Base-by-base conservation (phyloP, 345 rosid genomes). In the Gossypium herbaceum region DNA sequence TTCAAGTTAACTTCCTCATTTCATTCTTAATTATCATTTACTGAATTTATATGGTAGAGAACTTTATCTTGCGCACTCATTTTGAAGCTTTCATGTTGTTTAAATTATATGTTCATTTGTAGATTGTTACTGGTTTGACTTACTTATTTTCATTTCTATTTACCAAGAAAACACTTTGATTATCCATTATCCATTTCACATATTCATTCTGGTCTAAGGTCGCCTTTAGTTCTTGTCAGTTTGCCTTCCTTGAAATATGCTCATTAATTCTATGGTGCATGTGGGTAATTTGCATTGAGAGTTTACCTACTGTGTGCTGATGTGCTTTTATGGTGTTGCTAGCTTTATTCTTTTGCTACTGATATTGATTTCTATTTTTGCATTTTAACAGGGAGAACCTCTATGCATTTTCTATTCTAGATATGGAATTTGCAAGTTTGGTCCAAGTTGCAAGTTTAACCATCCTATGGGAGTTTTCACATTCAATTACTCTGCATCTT, bases 341-440 rank as follows among this genome's bases (percentile, higher is more conserved):
- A 29, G 25, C 56, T 75, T 58, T 20, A 44, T 50, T 52, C 2
- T 45, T 68, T 72, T 45, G 25, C 41, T 45, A 1, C 39, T 12
- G 19, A 12, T 22, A 65, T 48, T 82, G 78, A 77, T 45, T 65
- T 52, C 57, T 77, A 34, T 51, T 55, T 59, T 69, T 48, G 17
- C 57, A 19, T 78, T 76, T 72, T 39, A 64, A 80, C 89, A 93
- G 98, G 99, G 97, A 75, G 99, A 93, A 77, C 94, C 97, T 10
- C 52, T 90, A 75, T 96, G 99, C 85, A 88, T 88, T 83, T 96
- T 96, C 83, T 96, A 93, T 80, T 88, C 91, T 63, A 97, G 96
- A 44, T 93, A 96, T 73, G 98, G 99, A 63, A 92, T 92, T 73
- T 96, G 99, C 94, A 96, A 96, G 81, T 96, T 96, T 82, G 99